Evolutionary conservation across 2,329 filamentous ascomycete genomes (phyloP), one percentile per base, ranked within the genome.

Genomic region (Coniochaeta sp.): DNA sequence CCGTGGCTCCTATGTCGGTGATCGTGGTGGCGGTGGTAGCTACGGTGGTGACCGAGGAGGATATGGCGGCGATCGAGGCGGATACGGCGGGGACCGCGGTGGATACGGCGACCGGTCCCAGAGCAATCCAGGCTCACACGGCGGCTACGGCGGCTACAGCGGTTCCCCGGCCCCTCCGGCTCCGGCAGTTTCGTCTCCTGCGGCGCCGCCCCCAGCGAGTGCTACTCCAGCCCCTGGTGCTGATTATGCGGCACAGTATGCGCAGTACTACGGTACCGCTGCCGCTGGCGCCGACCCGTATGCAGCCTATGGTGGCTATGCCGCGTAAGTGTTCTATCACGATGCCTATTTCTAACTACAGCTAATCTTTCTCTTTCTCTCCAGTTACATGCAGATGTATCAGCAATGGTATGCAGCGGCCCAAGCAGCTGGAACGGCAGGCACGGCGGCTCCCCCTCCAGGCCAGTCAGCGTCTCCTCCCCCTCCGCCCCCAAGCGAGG

Each of bases 241-340:
- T 50, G 87, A 95, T 61, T 94, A 94, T 66, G 82, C 82, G 50
- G 83, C 86, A n/a, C 87, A 92, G 63, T 95, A 95, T 66, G 86
- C 88, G 3, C 86, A 91, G 65, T 94, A 95, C 67, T 92, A 91
- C 55, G 78, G 77, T 56, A 72, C 71, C 45, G 60, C 54, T n/a
- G 48, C 50, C 26, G 45, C 51, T 9, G 45, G 45, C 30, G 45
- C 45, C 6, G 62, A 96, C 63, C 92, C 91, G 0, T 96, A 96
- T 66, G 90, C 90, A 38, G 84, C 88, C 8, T 96, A 94, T 60
- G 92, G 92, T 56, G 92, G 92, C 51, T 96, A 94, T 68, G 81
- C 85, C 60, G 87, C 86, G 72, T 89, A 78, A 64, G 75, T 65
- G 16, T 12, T 26, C 14, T 13, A 20, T 13, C n/a, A 20, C 13